Conservation (phyloP, 805 yeast species). For the Tetrapisispora nanseiensis region DNA sequence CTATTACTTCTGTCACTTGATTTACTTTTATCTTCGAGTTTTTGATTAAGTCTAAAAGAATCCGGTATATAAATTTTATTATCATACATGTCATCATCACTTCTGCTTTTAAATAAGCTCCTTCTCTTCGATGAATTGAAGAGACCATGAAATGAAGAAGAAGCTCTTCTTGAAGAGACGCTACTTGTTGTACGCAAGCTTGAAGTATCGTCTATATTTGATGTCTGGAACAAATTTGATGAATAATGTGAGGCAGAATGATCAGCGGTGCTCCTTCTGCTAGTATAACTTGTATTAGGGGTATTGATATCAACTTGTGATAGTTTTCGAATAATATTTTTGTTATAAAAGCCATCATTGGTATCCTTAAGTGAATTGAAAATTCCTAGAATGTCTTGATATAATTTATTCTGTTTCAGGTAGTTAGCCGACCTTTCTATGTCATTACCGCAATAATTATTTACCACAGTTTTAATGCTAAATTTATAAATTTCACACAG, state of each 20-base stretch:
- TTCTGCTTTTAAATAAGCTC: background rate
- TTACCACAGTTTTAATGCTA: conserved; percentile 9
- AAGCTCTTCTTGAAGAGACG: background rate
- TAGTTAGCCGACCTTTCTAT: conserved; percentile 15
- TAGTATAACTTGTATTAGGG: background rate
- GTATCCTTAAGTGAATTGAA: conserved; percentile 46
- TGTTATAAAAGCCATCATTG: conserved; percentile 57
- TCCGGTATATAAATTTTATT: background rate
- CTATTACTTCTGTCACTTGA: no score
- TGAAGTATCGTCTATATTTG: background rate
- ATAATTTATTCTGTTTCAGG: conserved; percentile 21
- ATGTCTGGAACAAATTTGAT: background rate
- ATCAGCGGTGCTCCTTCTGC: background rate
- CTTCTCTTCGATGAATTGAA: background rate
- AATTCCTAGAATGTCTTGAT: conserved; percentile 36
- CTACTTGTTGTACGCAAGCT: background rate
- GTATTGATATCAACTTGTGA: conserved; percentile 10
- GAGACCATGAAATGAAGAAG: background rate
- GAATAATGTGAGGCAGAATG: background rate
- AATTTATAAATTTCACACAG: conserved; percentile 16
- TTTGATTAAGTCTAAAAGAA: background rate
- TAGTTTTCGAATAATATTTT: conserved; percentile 41
- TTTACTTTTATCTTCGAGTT: background rate
- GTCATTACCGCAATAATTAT: conserved; percentile 18
- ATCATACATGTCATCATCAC: background rate